Evolutionary conservation across 768 basidiomycete species (phyloP).

Genomic region (Macrolepiota dolichaula): DNA sequence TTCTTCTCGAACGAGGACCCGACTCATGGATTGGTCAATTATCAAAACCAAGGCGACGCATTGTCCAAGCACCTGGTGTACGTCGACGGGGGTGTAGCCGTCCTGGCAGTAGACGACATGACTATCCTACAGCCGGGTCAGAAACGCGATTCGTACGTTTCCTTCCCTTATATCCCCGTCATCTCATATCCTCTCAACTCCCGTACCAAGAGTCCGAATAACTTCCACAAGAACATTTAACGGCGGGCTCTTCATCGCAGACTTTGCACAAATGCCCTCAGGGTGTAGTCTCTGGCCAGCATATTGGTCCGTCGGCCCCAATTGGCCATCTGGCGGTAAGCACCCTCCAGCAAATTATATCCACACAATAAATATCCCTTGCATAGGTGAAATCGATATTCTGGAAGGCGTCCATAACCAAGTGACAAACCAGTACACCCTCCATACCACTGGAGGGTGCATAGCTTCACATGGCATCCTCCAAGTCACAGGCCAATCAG

Average conservation of each 20-base stretch:
- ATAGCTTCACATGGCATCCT: slow-evolving; percentile 25
- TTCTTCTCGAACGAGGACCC: slow-evolving; percentile 67
- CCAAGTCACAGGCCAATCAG: slow-evolving; percentile 22
- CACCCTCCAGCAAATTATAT: background rate
- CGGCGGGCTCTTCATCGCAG: slow-evolving; percentile 73
- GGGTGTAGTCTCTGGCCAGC: slow-evolving; percentile 68
- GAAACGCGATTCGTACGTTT: slow-evolving; percentile 51
- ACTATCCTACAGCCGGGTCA: slow-evolving; percentile 44
- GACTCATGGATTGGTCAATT: slow-evolving; percentile 68
- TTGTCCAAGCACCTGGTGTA: slow-evolving; percentile 52
- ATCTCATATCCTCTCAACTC: background rate
- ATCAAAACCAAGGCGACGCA: slow-evolving; percentile 45
- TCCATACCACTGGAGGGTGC: slow-evolving; percentile 54
- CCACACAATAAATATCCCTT: background rate
- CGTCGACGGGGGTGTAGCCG: slow-evolving; percentile 51
- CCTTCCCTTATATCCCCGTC: slow-evolving; percentile 2
- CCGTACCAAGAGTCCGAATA: slow-evolving; percentile 62
- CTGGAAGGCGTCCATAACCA: slow-evolving; percentile 69
- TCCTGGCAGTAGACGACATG: slow-evolving; percentile 62
- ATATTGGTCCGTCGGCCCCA: slow-evolving; percentile 46
- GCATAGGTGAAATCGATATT: slow-evolving; percentile 66
- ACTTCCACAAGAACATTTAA: slow-evolving; percentile 57
- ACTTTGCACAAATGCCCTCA: slow-evolving; percentile 66
- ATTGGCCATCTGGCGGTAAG: slow-evolving; percentile 48
- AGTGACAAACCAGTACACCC: slow-evolving; percentile 56